A percentile compares a stretch with the other conserved stretches of the same genome.
Evolutionary conservation across 2,329 filamentous ascomycete species (phyloP).

Genomic region (Cladosporium sp.): DNA sequence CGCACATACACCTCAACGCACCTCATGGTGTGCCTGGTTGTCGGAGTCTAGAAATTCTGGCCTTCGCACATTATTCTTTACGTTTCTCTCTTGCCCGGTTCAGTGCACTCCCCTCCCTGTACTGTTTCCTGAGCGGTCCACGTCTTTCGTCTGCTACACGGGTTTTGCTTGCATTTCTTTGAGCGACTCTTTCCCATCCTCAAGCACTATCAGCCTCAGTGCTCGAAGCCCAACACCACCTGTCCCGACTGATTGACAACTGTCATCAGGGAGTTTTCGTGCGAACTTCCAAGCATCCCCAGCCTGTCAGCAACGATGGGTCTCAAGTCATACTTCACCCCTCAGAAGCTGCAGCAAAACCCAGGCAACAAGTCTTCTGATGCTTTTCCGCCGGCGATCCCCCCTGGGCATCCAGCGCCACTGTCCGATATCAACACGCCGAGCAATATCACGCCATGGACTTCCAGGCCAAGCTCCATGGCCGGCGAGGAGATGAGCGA

Average conservation of each 20-base stretch:
- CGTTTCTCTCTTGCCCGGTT: background rate
- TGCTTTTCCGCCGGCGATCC: background rate
- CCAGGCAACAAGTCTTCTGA: background rate
- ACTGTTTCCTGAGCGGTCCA: background rate
- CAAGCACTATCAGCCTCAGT: background rate
- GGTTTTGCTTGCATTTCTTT: background rate
- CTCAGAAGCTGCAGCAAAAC: background rate
- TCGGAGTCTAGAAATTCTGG: background rate
- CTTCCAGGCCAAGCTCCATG: slow-evolving; percentile 38
- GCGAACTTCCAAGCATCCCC: background rate
- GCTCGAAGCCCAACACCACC: background rate
- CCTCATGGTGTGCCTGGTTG: background rate
- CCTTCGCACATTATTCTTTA: background rate
- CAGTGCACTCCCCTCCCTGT: background rate
- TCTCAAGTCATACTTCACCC: slow-evolving; percentile 8
- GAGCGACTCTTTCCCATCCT: background rate
- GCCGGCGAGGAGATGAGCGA: slow-evolving; percentile 50
- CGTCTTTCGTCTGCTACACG: background rate
- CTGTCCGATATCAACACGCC: slow-evolving; percentile 19
- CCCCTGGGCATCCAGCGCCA: background rate
- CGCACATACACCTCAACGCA: background rate
- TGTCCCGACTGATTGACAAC: background rate
- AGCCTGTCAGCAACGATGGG: background rate
- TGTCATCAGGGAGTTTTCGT: too few relatives aligned
- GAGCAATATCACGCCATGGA: slow-evolving; percentile 30